phyloP scores from a whole-genome alignment of 352 stramenopile genomes.

The Pythium phragmitis region DNA sequence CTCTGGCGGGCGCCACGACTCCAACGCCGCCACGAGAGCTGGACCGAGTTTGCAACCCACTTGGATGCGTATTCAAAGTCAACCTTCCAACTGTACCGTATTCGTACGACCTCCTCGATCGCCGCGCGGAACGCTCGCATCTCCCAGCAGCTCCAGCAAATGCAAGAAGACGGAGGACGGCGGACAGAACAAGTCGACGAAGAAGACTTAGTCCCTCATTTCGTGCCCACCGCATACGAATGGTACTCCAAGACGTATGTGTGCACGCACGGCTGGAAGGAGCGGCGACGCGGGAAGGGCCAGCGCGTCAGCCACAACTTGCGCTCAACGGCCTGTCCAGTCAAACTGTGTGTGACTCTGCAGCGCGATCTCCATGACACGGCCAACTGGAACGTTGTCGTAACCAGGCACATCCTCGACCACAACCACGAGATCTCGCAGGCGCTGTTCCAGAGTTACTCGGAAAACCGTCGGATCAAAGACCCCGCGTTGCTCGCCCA shows the following conservation, averaged over 20 bases:
- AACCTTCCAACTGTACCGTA: conserved; percentile 70
- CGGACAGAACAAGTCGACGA: conserved; percentile 2
- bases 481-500: conserved; percentile 54
- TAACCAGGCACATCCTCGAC: conserved; percentile 66
- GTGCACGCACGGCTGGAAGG: conserved; percentile 79
- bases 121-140: conserved; percentile 60
- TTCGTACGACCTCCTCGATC: conserved; percentile 76
- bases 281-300: conserved; percentile 59
- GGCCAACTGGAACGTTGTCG: conserved; percentile 58
- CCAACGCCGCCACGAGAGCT: conserved; percentile 44
- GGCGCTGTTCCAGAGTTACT: conserved; percentile 63
- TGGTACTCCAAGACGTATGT: conserved; percentile 85
- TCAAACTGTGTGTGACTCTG: conserved; percentile 70
- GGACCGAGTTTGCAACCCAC: conserved; percentile 59
- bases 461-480: conserved; percentile 61
- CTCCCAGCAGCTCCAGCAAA: conserved; percentile 36
- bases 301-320: conserved; percentile 71
- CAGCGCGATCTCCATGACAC: conserved; percentile 39
- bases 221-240: conserved; percentile 55
- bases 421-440: conserved; percentile 76
- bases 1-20: conserved; percentile 57
- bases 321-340: conserved; percentile 61
- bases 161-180: conserved; percentile 5
- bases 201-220: conserved; percentile 18
- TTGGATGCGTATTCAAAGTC: conserved; percentile 56